phyloP scores from a whole-genome alignment of 2,329 filamentous ascomycete species.

The Hortaea sp. region DNA sequence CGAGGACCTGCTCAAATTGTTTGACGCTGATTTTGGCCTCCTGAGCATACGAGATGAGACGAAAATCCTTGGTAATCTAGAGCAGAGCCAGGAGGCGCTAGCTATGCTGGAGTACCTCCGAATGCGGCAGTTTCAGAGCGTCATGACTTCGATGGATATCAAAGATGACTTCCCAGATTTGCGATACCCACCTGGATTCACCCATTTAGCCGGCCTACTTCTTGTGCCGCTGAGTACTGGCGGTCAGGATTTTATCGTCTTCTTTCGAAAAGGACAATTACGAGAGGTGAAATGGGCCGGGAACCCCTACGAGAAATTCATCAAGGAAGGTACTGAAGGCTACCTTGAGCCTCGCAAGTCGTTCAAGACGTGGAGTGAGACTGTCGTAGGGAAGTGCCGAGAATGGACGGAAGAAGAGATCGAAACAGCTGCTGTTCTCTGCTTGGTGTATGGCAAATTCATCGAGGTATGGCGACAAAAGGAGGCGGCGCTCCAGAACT shows the following conservation, averaged over 20 bases:
- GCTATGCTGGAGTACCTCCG: slow-evolving; percentile 78
- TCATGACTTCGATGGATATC: slow-evolving; percentile 70
- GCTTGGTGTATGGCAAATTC: slow-evolving; percentile 79
- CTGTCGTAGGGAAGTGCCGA: slow-evolving; percentile 66
- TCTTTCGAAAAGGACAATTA: slow-evolving; percentile 69
- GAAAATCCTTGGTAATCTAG: slow-evolving; percentile 66
- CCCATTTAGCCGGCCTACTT: slow-evolving; percentile 64
- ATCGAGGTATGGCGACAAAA: slow-evolving; percentile 92
- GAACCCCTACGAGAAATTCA: slow-evolving; percentile 71
- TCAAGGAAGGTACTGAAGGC: slow-evolving; percentile 60
- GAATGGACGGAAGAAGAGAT: slow-evolving; percentile 87
- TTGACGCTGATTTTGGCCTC: slow-evolving; percentile 78
- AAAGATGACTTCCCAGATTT: slow-evolving; percentile 70
- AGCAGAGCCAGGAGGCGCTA: slow-evolving; percentile 71
- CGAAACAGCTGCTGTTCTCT: slow-evolving; percentile 79
- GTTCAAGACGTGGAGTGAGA: slow-evolving; percentile 75
- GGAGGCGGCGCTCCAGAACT: slow-evolving; percentile 71
- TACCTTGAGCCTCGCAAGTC: slow-evolving; percentile 70
- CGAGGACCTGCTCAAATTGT: slow-evolving; percentile 71
- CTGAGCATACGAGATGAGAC: slow-evolving; percentile 81
- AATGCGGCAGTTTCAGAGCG: slow-evolving; percentile 62
- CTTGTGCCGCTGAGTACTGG: slow-evolving; percentile 70
- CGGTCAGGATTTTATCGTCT: slow-evolving; percentile 79
- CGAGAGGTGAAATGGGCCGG: slow-evolving; percentile 78
- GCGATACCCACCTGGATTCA: slow-evolving; percentile 68